Evolutionary conservation across 257 asterid genomes (phyloP), one percentile per base, ranked within the genome.

Genomic region (Nyctanthes arbortristis): DNA sequence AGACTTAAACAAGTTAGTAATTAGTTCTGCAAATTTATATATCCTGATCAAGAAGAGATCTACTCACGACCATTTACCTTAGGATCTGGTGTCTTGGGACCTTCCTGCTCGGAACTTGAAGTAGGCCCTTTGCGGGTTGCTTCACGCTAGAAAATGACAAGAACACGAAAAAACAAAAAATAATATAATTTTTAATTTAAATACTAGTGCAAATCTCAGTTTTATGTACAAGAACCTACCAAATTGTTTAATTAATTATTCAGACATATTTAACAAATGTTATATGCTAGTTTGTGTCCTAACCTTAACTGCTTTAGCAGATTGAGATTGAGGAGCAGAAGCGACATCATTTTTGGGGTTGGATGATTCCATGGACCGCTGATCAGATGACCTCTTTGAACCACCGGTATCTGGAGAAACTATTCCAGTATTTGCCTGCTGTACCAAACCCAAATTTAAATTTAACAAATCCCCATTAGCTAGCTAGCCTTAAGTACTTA

Each of bases 61-160:
- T 35, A 35, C 10, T 35, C 0, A n/a, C n/a, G 7, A 35, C 0
- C 10, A 49, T 5, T 25, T 52, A 91, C 99, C 96, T 94, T 94
- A 54, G 97, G 95, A 49, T 94, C 97, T 12, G 87, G 90, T 58
- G 96, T 85, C 64, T 89, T 89, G 4, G 92, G 88, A 52, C 85
- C 86, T 71, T 91, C 97, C 43, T 83, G 91, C 73, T 84, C 97
- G 8, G 85, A 69, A 77, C 85, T 81, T 64, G 93, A 83, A 39
- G 87, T 82, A 58, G 91, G 78, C 29, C 88, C 90, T 78, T 69
- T 89, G 56, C 85, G 84, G 75, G 79, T 91, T 45, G 96, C 91
- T 77, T 89, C 96, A 39, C 91, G 87, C 97, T 91, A 61, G 0
- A 22, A 47, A 78, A 49, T n/a, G 57, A 20, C 25, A 49, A 49